Evolutionary conservation across 176 grass and related monocot species (phyloP), one percentile per base, ranked within the genome.

Genomic region (Saccharum officinarum): DNA sequence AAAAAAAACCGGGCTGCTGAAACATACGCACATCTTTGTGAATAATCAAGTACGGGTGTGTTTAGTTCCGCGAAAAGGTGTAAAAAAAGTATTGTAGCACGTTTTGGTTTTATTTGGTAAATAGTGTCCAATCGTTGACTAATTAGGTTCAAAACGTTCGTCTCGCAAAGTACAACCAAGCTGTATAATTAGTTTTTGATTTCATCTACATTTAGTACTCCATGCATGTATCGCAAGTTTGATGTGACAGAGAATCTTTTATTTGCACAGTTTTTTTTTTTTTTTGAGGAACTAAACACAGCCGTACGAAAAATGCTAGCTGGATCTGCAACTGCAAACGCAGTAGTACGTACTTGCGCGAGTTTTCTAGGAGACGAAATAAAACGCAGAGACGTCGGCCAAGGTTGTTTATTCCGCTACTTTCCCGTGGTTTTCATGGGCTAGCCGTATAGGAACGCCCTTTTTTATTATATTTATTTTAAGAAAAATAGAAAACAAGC

Each of bases 1-100:
- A 72, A 72, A 52, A 54, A 34, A 44, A 12, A 55, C 3, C 9
- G 8, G 20, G 69, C 69, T 45, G 71, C 86, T 44, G 79, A 82
- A 82, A 87, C 86, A 36, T 26, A 82, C 22, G 86, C 79, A 47
- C 6, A 50, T 64, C 31, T 31, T 3, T 14, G n/a, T 52, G 42
- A 8, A 50, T 39, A 47, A 13, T 67, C 71, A 65, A 37, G 60
- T 84, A 37, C n/a, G n/a, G n/a, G n/a, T n/a, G n/a, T n/a, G n/a
- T n/a, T n/a, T n/a, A n/a, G n/a, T n/a, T n/a, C n/a, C n/a, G n/a
- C n/a, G n/a, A n/a, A n/a, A n/a, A n/a, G n/a, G n/a, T n/a, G n/a
- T n/a, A n/a, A n/a, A n/a, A n/a, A n/a, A n/a, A n/a, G n/a, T n/a
- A n/a, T n/a, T n/a, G n/a, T n/a, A n/a, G n/a, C n/a, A n/a, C n/a